Conservation (phyloP, 2,329 filamentous ascomycete species). For the Trichoderma atroviride region DNA sequence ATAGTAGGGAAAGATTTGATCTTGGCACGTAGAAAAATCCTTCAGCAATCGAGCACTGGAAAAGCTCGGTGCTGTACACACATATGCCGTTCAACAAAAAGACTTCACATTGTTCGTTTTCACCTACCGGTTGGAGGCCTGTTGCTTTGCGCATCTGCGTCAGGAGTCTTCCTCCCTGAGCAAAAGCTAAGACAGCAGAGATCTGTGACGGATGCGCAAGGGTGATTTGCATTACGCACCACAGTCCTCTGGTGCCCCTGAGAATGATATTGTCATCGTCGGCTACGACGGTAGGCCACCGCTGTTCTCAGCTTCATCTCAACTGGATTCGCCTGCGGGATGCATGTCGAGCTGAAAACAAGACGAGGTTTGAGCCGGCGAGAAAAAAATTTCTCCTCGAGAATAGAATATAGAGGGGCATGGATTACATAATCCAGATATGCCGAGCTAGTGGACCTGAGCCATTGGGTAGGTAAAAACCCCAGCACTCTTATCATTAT, state of each 20-base stretch:
- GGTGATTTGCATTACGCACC: background rate
- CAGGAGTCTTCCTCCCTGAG: constrained; percentile 5
- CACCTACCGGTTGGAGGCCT: constrained; percentile 1
- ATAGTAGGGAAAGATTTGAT: constrained; percentile 52
- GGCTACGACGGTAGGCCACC: background rate
- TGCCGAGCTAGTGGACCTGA: background rate
- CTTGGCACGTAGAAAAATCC: constrained; percentile 59
- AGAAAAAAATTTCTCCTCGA: constrained; percentile 7
- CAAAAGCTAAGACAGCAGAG: background rate
- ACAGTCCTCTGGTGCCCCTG: background rate
- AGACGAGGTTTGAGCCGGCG: background rate
- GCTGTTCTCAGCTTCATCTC: background rate
- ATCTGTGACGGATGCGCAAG: background rate
- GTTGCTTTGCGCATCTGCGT: background rate
- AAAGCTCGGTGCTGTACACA: constrained; percentile 61
- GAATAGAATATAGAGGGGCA: constrained; percentile 6
- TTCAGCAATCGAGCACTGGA: constrained; percentile 57
- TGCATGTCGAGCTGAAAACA: constrained; percentile 21
- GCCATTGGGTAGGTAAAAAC: background rate
- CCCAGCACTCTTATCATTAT: background rate
- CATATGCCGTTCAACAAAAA: constrained; percentile 50
- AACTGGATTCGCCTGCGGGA: background rate
- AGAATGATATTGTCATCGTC: background rate
- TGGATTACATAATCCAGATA: constrained; percentile 5
- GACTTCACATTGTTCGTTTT: background rate